These are phyloP conservation scores for Pythium chondricola DNA, from an alignment of 352 stramenopile genomes.

Conservation along the genomic window DNA sequence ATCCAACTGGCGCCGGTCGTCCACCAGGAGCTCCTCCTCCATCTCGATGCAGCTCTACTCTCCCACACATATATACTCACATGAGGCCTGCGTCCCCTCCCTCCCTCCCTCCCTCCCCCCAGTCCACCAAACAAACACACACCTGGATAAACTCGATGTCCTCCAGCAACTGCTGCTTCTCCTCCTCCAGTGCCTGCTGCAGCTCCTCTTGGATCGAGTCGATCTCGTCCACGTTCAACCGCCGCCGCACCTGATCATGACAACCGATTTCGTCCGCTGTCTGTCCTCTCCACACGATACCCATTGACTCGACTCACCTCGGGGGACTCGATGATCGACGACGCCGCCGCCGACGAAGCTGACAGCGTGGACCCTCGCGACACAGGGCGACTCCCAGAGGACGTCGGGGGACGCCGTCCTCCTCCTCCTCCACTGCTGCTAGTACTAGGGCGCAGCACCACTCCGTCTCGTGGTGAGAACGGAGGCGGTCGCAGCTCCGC, in stretches of 20 bases:
- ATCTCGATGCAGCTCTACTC: slow-evolving; percentile 78
- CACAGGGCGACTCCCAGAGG: slow-evolving; percentile 36
- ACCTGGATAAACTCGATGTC: slow-evolving; percentile 86
- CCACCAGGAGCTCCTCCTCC: slow-evolving; percentile 78
- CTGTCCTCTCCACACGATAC: slow-evolving; percentile 32
- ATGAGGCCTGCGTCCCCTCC: too few relatives aligned
- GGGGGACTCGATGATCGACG: slow-evolving; percentile 48
- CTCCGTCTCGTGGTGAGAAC: slow-evolving; percentile 7
- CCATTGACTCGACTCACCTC: slow-evolving; percentile 24
- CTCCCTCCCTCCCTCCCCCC: too few relatives aligned
- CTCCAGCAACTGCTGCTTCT: slow-evolving; percentile 58
- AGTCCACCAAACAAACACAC: too few relatives aligned
- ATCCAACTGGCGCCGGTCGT: slow-evolving; percentile 45
- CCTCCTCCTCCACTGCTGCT: slow-evolving; percentile 24
- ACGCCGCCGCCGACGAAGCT: slow-evolving; percentile 32
- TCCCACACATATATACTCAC: too few relatives aligned
- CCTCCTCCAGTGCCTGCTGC: slow-evolving; percentile 45
- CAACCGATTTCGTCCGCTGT: slow-evolving; percentile 74
- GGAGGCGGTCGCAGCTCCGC: slow-evolving; percentile 12
- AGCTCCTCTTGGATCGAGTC: slow-evolving; percentile 62
- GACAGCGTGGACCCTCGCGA: slow-evolving; percentile 66
- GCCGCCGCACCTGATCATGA: slow-evolving; percentile 29
- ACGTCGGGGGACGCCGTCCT: slow-evolving; percentile 28
- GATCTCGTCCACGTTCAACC: slow-evolving; percentile 67
- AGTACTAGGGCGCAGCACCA: slow-evolving; percentile 47